Conservation (phyloP, 2,329 filamentous ascomycete genomes). For the Chrysoporthe puriensis region DNA sequence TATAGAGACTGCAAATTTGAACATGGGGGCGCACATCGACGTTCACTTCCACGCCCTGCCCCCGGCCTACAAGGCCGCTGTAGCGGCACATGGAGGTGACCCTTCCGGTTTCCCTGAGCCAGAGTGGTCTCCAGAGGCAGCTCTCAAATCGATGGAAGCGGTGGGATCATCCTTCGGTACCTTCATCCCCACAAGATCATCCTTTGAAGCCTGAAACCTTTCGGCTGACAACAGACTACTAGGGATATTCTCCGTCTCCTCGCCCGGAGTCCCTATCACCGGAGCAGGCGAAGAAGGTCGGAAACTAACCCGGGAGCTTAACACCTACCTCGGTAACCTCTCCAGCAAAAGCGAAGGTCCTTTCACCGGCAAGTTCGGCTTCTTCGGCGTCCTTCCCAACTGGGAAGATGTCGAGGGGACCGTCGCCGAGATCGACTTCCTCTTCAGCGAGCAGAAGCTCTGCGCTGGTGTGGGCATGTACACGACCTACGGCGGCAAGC, state of each 20-base stretch:
- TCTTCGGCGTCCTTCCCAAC: constrained; percentile 35
- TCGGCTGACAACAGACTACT: constrained; percentile 29
- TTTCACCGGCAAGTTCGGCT: constrained; percentile 30
- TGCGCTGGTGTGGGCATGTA: constrained; percentile 33
- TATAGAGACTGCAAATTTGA: not conserved
- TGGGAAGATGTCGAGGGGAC: constrained; percentile 35
- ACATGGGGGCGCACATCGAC: constrained; percentile 27
- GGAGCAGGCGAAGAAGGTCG: constrained; percentile 25
- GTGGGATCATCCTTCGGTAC: constrained; percentile 24
- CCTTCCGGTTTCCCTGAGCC: constrained; percentile 26
- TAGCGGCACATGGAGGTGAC: constrained; percentile 26
- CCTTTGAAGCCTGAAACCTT: not conserved
- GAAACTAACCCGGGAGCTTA: constrained; percentile 24
- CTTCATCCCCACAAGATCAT: not conserved
- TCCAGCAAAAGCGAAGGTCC: constrained; percentile 16
- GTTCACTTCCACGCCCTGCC: constrained; percentile 26
- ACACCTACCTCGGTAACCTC: constrained; percentile 22
- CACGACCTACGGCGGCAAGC: constrained; percentile 33
- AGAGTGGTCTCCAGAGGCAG: constrained; percentile 27
- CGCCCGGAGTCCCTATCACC: constrained; percentile 26
- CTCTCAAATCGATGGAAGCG: constrained; percentile 25
- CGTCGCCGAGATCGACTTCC: constrained; percentile 33
- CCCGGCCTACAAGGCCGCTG: constrained; percentile 25
- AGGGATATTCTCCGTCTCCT: constrained; percentile 36
- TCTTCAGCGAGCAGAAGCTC: constrained; percentile 33